Base-by-base conservation (phyloP, 768 basidiomycete genomes). In the Tulasnella sp. region DNA sequence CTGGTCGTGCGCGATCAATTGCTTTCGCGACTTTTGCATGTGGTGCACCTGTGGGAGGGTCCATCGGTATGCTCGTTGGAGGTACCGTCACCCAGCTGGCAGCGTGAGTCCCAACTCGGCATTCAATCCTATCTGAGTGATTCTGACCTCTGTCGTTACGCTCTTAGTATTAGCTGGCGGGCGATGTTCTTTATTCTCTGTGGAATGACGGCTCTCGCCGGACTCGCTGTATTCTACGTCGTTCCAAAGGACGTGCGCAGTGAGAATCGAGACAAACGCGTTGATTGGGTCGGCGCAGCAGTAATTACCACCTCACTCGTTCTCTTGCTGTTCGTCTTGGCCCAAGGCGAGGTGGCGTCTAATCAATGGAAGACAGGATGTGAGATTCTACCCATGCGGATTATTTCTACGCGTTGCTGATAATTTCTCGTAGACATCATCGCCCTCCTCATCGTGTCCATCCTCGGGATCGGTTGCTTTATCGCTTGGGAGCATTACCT, bases 11-110 rank as follows among this genome's bases (percentile, higher is more conserved):
- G 0, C 90, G 96, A 14, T 91, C 93, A 1, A 85, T 91, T 0
- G 96, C 95, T 0, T 97, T 97, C 81, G 90, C 96, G 0, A 91
- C 92, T 0, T 97, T 96, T 82, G 89, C 93, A 0, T 94, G 95
- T 0, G 96, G 96, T 40, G 94, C 93, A 0, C 95, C 96, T 0
- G 84, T 96, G 7, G 96, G 96, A 0, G 93, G 89, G 0, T 93
- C 90, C 0, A 86, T 96, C 20, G 95, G 96, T 1, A 88, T 88
- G 42, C 86, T 91, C 0, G 80, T 95, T 0, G 95, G 95, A 24
- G 79, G 79, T 6, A 80, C 79, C 37, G 34, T 80, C 31, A 80
- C 79, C 6, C 89, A 94, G 83, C 86, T 88, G 11, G 86, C 86
- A 74, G 37, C 75, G 88, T 89, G 80, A 78, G 86, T 84, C 5